Base-by-base conservation (phyloP, 1,284 basidiomycete genomes). In the Sporisorium sorghi region DNA sequence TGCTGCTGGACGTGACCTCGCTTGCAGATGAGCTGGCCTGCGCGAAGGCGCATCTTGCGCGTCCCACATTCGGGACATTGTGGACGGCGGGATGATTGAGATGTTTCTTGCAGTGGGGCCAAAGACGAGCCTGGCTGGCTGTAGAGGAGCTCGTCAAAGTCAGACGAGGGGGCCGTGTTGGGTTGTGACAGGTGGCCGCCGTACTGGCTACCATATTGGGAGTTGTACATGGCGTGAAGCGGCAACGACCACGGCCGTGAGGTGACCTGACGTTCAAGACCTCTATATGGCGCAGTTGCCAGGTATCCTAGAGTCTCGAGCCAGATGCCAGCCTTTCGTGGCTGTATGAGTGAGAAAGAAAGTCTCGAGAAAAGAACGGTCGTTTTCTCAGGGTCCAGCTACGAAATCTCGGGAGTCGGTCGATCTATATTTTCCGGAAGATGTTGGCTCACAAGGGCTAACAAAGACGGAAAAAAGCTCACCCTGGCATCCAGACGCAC, bases 1-100 rank as follows among this genome's bases (percentile, higher is more conserved):
- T 68, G 52, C 35, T 76, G 70, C 44, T 76, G 74, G 9, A 76
- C 74, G 56, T 76, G 74, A 57, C 74, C 74, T 19, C 65, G 63
- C 40, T 76, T 68, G 62, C 74, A 76, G 55, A 76, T 66, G 52
- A 76, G 68, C 58, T 69, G 69, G 9, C 70, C 74, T 19, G 63
- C 51, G 26, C 74, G 56, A 19, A 73, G 58, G 37, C 64, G 67
- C 69, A 73, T 73, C 48, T 67, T 68, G 46, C 63, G 59, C 4
- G 69, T 76, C 15, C 74, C 74, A 48, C 74, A 76, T 57, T 69
- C 64, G 12, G 60, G 58, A 54, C 73, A 76, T 54, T 37, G 39
- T 32, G 73, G 70, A n/a, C 67, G 66, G 1, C 54, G 54, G 10
- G 71, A 44, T 5, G 48, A 58, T n/a, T 73, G 56, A 6, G 52